Evolutionary conservation across 2,329 filamentous ascomycete genomes (phyloP).

Genomic region (Didymella arachidicola): DNA sequence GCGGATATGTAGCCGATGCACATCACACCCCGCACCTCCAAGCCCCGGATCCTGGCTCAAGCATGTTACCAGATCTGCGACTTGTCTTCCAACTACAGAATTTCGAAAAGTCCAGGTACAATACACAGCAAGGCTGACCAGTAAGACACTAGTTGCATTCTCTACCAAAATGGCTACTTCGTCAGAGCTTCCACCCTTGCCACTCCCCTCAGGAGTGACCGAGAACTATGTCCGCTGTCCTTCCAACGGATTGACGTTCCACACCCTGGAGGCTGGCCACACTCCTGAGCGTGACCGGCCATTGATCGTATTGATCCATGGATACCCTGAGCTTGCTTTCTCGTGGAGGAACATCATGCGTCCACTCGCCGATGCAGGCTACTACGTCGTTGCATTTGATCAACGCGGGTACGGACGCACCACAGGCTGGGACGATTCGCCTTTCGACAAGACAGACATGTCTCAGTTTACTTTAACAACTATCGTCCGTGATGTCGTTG

Average conservation of each 20-base stretch:
- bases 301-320: slow-evolving; percentile 69
- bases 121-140: not conserved
- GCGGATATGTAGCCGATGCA: slow-evolving; percentile 11
- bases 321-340: slow-evolving; percentile 73
- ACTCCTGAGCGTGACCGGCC: slow-evolving; percentile 54
- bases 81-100: not conserved
- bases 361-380: slow-evolving; percentile 65
- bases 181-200: slow-evolving; percentile 53
- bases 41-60: slow-evolving; percentile 5
- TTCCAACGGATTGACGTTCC: slow-evolving; percentile 66
- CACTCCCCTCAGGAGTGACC: slow-evolving; percentile 63
- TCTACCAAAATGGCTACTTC: not conserved
- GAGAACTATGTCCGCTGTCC: slow-evolving; percentile 65
- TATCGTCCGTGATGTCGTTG: slow-evolving; percentile 68
- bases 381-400: slow-evolving; percentile 72
- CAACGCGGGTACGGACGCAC: slow-evolving; percentile 74
- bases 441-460: slow-evolving; percentile 63
- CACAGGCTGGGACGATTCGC: slow-evolving; percentile 63
- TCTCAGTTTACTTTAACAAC: slow-evolving; percentile 65
- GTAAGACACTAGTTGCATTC: not conserved
- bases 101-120: not conserved
- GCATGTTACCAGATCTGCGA: not conserved
- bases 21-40: slow-evolving; percentile 12
- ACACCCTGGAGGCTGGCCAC: slow-evolving; percentile 65
- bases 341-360: slow-evolving; percentile 73